Conservation (phyloP, 345 rosid genomes). For the Clausena lansium region DNA sequence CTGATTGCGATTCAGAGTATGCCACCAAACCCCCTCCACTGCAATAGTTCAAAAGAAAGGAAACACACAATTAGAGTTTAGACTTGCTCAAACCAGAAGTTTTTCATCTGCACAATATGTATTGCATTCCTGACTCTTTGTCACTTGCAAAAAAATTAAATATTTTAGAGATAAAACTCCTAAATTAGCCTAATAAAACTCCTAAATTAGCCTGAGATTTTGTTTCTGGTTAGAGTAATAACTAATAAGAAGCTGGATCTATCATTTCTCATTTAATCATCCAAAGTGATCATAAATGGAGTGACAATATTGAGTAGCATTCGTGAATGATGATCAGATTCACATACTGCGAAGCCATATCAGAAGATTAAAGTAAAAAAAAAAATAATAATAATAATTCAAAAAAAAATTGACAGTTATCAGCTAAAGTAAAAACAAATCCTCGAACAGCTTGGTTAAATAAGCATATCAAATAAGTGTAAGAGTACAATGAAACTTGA, state of each 20-base stretch:
- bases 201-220: not conserved
- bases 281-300: not conserved
- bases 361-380: not conserved
- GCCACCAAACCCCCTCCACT: slow-evolving; percentile 76
- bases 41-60: slow-evolving; percentile 24
- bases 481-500: not conserved
- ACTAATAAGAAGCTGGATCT: not conserved
- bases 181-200: not conserved
- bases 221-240: not conserved
- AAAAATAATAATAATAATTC: not conserved
- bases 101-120: not conserved
- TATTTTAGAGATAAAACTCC: not conserved
- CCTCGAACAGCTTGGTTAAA: not conserved
- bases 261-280: not conserved
- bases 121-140: not conserved
- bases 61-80: not conserved
- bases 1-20: slow-evolving; percentile 56
- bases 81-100: not conserved
- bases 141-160: not conserved
- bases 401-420: no score
- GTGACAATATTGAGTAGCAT: not conserved
- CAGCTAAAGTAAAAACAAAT: not conserved
- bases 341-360: not conserved
- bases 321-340: not conserved
- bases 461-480: not conserved